Percentiles rank a stretch among this genome's conserved stretches.
Evolutionary conservation across 2,329 filamentous ascomycete genomes (phyloP).

Genomic region (Ceratocystis smalleyi): DNA sequence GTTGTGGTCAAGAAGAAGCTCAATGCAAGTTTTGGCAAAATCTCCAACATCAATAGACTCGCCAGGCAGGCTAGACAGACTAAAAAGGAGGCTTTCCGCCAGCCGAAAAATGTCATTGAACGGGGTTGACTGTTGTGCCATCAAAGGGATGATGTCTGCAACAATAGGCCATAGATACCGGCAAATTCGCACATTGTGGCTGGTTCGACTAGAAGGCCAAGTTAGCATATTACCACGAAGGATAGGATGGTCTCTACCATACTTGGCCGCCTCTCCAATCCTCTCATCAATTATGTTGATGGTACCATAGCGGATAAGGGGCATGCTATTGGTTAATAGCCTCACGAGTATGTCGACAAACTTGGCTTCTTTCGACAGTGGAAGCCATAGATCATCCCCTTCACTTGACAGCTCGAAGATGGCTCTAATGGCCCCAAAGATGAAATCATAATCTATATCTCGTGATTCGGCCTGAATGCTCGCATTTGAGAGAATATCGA

Average conservation of each 20-base stretch:
- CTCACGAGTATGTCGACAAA: constrained; percentile 17
- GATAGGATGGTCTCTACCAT: not conserved
- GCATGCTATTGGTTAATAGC: constrained; percentile 17
- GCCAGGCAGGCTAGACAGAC: not conserved
- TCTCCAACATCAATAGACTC: not conserved
- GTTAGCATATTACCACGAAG: not conserved
- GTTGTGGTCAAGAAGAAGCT: not conserved
- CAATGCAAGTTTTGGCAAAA: not conserved
- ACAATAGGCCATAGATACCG: constrained; percentile 24
- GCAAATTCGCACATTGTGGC: constrained; percentile 16
- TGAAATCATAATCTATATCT: not conserved
- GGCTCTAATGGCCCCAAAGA: not conserved
- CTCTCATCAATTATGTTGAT: constrained; percentile 23
- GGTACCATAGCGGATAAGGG: constrained; percentile 24
- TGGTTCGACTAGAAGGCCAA: constrained; percentile 9
- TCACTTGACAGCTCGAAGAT: constrained; percentile 4
- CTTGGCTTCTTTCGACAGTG: not conserved
- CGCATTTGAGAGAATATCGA: not conserved
- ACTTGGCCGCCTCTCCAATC: not conserved
- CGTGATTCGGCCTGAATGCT: not conserved
- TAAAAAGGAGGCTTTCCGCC: not conserved
- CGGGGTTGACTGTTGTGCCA: constrained; percentile 22
- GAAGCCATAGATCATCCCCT: not conserved
- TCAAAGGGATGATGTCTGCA: constrained; percentile 24
- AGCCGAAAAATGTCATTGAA: constrained; percentile 22